phyloP scores from a whole-genome alignment of 306 rosid genomes.

The Castanea sativa region DNA sequence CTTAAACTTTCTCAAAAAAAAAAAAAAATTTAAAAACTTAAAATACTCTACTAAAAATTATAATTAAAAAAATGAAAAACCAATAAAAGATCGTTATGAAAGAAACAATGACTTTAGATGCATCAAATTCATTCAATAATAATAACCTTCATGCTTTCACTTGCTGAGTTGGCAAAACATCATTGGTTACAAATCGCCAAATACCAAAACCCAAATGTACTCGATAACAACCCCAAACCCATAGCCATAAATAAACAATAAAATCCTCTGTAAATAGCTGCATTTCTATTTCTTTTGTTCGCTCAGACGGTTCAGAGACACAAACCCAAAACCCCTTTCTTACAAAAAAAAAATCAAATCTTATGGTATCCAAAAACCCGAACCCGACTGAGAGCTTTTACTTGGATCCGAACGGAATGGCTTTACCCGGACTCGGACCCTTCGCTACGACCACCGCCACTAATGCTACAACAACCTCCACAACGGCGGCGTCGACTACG shows the following conservation, averaged over 20 bases:
- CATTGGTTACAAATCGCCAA: neutral
- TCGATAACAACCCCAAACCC: neutral
- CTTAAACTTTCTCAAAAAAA: too few relatives aligned
- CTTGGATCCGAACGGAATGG: slow-evolving; percentile 60
- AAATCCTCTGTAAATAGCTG: neutral
- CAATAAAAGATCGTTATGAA: too few relatives aligned
- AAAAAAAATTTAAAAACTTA: too few relatives aligned
- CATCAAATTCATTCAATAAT: too few relatives aligned
- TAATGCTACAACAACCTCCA: slow-evolving; percentile 15
- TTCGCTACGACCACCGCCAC: slow-evolving; percentile 38
- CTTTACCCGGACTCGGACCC: slow-evolving; percentile 57
- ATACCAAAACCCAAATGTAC: neutral
- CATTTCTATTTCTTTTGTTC: neutral
- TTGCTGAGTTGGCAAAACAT: neutral
- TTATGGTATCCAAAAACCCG: slow-evolving; percentile 67
- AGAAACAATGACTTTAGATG: too few relatives aligned
- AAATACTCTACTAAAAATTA: too few relatives aligned
- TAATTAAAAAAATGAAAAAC: too few relatives aligned
- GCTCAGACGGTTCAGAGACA: neutral
- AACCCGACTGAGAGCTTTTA: slow-evolving; percentile 61
- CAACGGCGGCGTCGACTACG: slow-evolving; percentile 24
- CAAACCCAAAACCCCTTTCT: slow-evolving; percentile 12
- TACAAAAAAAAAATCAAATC: neutral
- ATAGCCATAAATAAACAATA: neutral
- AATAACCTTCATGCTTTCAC: too few relatives aligned